Evolutionary conservation across 169 alveolate species (phyloP), one percentile per base, ranked within the genome.

Genomic region (Plasmodium cynomolgi): DNA sequence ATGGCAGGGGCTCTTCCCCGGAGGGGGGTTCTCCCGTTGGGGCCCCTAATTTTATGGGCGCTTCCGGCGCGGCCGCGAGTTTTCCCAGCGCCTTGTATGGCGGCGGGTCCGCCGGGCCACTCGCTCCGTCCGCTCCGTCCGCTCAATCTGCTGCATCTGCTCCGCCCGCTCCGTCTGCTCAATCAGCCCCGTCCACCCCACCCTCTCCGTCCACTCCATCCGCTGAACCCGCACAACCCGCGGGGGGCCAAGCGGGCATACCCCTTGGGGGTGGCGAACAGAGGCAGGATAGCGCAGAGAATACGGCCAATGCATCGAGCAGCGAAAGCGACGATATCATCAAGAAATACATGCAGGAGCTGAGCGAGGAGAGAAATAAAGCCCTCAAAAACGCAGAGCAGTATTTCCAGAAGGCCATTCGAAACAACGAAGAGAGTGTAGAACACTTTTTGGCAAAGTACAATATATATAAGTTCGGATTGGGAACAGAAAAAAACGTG

Each of bases 401-500:
- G 23, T 91, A 83, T 82, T 88, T 93, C 79, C 84, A 93, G 2
- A 88, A 84, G 56, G 91, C 95, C 23, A 56, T 82, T 47, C 39
- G 79, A 94, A 74, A 56, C 23, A 81, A 84, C 31, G 93, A 81
- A 34, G 93, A 47, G 37, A 83, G 73, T 84, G 44, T 83, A 31
- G 96, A 83, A 62, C 50, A 74, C 54, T 77, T 58, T n/a, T 95
- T 71, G 20, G 98, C 98, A 34, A 82, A 95, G 31, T 96, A 95
- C 71, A 93, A 95, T 79, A 91, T 95, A 72, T 81, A 95, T 29
- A 90, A 97, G 8, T 95, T 96, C 73, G 98, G 98, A 17, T 75
- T 97, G 29, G 98, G 98, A 0, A 95, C 83, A 72, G 93, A 93
- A 62, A 86, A 95, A 79, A 96, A 97, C 84, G 81, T 97, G 1